Base-by-base conservation (phyloP, 1,284 basidiomycete species). In the Moniliella sp. region DNA sequence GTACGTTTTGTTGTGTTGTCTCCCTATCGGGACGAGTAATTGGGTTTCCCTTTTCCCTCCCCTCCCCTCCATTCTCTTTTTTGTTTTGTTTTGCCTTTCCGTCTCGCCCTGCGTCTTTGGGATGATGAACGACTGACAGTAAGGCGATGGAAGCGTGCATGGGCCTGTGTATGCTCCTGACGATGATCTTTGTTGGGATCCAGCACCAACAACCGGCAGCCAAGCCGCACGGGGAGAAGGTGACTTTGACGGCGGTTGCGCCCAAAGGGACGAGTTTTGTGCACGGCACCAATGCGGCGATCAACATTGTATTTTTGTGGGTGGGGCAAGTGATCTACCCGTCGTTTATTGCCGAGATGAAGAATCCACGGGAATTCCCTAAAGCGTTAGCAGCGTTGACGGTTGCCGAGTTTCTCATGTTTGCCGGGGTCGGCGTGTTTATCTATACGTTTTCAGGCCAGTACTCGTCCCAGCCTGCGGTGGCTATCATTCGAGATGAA, bases 401-500 rank as follows among this genome's bases (percentile, higher is more conserved):
- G 10, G 25, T 16, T 11, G 32, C 19, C 30, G 29, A 28, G 28
- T 40, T 40, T 19, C 9, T 37, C 21, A 31, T 40, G 14, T 40
- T 40, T 36, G 27, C 28, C 23, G 29, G 37, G 14, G 32, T 34
- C 4, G 32, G 37, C 12, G 23, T 32, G 15, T 15, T 37, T 2
- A 36, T 37, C 15, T 40, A 34, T 32, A 17, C 18, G n/a, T 37
- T 26, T 12, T 23, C 30, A 13, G 38, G 38, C 43, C 66, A 69
- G 50, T 68, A 69, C 46, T 66, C 70, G 26, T 67, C 64, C 14
- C 62, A 68, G 0, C 69, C 69, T 0, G 68, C 67, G 0, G 67
- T 69, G 40, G n/a, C n/a, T n/a, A 67, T 66, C 2, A 65, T 65
- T 7, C 58, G 68, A 7, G 49, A 57, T 33, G 57, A 54, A 1